phyloP scores from a whole-genome alignment of 805 yeast species.

The Tetrapisispora pingtungensis region DNA sequence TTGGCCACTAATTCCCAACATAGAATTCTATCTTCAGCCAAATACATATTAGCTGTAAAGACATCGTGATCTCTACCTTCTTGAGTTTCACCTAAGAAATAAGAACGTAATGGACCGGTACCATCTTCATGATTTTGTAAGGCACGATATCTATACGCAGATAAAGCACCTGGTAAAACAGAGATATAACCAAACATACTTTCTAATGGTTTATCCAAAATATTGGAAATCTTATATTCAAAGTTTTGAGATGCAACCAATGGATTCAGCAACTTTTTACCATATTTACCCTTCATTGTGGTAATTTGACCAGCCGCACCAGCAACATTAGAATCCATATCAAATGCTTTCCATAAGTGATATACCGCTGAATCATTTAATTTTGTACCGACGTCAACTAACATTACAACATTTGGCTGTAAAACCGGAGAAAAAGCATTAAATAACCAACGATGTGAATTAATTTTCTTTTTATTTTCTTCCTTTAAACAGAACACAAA shows the following conservation, averaged over 20 bases:
- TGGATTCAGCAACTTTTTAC: slow-evolving; percentile 76
- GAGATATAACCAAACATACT: slow-evolving; percentile 87
- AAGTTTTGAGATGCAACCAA: slow-evolving; percentile 93
- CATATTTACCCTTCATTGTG: slow-evolving; percentile 86
- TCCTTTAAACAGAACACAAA: slow-evolving; percentile 88
- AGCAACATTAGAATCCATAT: slow-evolving; percentile 90
- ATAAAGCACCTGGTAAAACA: slow-evolving; percentile 91
- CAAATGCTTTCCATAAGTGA: slow-evolving; percentile 96
- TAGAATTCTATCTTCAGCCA: slow-evolving; percentile 92
- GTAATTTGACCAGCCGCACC: slow-evolving; percentile 98
- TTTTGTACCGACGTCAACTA: slow-evolving; percentile 95
- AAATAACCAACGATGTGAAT: slow-evolving; percentile 96
- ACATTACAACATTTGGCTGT: slow-evolving; percentile 81
- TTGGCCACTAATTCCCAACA: slow-evolving; percentile 96
- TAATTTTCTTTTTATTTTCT: slow-evolving; percentile 82
- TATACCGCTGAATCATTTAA: slow-evolving; percentile 85
- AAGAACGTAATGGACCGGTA: slow-evolving; percentile 80
- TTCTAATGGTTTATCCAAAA: slow-evolving; percentile 88
- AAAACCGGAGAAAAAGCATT: slow-evolving; percentile 88
- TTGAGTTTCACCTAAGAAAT: slow-evolving; percentile 78
- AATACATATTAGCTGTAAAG: slow-evolving; percentile 91
- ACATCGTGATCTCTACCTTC: slow-evolving; percentile 57
- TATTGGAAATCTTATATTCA: slow-evolving; percentile 95
- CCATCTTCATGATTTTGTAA: slow-evolving; percentile 78
- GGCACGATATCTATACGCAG: slow-evolving; percentile 89